Evolutionary conservation across 2,329 filamentous ascomycete species (phyloP).

Genomic region (Huntiella abstrusa): DNA sequence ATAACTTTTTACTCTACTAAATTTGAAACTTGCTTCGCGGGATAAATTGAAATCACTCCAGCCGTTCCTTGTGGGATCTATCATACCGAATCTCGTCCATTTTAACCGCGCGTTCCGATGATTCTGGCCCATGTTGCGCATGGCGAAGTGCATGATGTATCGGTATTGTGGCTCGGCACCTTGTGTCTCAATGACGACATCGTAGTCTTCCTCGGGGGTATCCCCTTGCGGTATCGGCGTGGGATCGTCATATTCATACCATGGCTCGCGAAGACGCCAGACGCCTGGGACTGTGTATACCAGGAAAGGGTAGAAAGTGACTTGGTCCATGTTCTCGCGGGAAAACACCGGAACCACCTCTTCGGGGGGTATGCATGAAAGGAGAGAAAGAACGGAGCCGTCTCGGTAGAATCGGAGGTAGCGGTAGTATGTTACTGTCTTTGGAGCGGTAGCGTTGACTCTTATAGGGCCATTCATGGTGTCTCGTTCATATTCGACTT

Average conservation of each 20-base stretch:
- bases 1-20: constrained; percentile 47
- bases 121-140: constrained; percentile 44
- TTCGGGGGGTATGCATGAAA: constrained; percentile 64
- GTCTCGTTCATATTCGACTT: constrained; percentile 80
- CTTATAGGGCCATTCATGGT: constrained; percentile 44
- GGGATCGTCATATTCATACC: constrained; percentile 18
- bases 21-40: constrained; percentile 48
- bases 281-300: constrained; percentile 38
- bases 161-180: constrained; percentile 61
- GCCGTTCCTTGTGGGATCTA: constrained; percentile 36
- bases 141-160: constrained; percentile 60
- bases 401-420: constrained; percentile 92
- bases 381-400: constrained; percentile 61
- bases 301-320: constrained; percentile 18
- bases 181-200: constrained; percentile 71
- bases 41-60: constrained; percentile 60
- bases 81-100: constrained; percentile 40
- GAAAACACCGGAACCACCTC: constrained; percentile 76
- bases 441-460: constrained; percentile 55
- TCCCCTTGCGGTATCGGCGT: constrained; percentile 9
- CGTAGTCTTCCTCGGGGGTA: constrained; percentile 35
- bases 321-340: constrained; percentile 42
- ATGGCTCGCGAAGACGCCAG: constrained; percentile 24
- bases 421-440: constrained; percentile 95
- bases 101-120: constrained; percentile 65